These are phyloP conservation scores for Raddia guianensis DNA, from an alignment of 176 grass and related monocot genomes.

Conservation along the genomic window DNA sequence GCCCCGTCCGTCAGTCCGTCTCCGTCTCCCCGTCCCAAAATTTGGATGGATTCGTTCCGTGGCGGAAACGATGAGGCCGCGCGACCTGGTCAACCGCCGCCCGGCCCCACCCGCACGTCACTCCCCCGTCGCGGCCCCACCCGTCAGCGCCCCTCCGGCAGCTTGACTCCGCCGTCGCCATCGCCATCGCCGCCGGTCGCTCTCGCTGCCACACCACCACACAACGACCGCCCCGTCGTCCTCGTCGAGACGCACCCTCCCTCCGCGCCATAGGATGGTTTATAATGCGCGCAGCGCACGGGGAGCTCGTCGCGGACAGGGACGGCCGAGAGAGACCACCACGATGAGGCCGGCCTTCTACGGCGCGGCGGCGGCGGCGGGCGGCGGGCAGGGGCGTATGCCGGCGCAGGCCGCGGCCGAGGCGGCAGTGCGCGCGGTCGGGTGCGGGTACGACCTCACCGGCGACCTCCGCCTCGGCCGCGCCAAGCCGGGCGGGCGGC, in stretches of 20 bases:
- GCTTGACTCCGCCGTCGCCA: constrained; percentile 47
- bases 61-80: constrained; percentile 21
- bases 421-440: constrained; percentile 68
- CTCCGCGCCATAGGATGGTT: constrained; percentile 9
- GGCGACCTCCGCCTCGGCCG: constrained; percentile 51
- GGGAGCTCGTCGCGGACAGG: neutral
- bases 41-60: neutral
- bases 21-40: neutral
- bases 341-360: constrained; percentile 12
- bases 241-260: neutral
- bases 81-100: constrained; percentile 42
- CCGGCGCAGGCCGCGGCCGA: constrained; percentile 64
- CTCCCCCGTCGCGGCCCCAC: constrained; percentile 19
- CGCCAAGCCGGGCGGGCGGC: constrained; percentile 44
- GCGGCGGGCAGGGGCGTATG: constrained; percentile 9
- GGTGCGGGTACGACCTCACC: constrained; percentile 73
- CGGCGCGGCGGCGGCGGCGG: too few species aligned
- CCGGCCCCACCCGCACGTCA: constrained; percentile 40
- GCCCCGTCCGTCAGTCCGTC: neutral
- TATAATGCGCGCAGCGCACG: neutral
- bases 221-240: neutral
- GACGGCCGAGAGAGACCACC: neutral
- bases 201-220: neutral
- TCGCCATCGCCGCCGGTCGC: constrained; percentile 35
- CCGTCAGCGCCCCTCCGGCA: constrained; percentile 11